Base-by-base conservation (phyloP, 257 asterid species). In the Cruciata laevipes region DNA sequence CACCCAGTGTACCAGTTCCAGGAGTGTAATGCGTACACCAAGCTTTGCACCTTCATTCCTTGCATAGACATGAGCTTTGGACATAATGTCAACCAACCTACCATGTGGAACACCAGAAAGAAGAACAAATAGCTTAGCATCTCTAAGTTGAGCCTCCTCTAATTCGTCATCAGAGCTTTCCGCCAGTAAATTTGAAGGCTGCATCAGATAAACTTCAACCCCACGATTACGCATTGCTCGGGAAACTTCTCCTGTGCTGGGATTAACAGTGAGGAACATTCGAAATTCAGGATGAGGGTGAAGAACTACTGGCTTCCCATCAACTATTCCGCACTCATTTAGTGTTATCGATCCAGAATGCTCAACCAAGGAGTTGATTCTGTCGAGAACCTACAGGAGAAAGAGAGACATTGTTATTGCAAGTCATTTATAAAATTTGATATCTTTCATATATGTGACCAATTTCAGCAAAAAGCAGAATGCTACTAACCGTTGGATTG, bases 161-260 rank as follows among this genome's bases (percentile, higher is more conserved):
- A 61, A 51, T 56, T 73, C 57, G 67, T 72, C 56, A 42, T 66
- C 51, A 73, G 66, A 66, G 65, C 27, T 63, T 76, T 71, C 83
- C 24, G 77, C 81, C 51, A 81, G 76, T 79, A 86, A 80, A 91
- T 89, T 82, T 67, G 71, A 42, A 67, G 95, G 89, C 67, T 80
- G 87, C 99, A 88, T 88, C 81, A 94, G 57, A 76, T 67, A 88
- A 79, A 90, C 76, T 81, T 94, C 99, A 38, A 94, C 92, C 38
- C 97, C 99, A 82, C 99, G 81, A 71, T 94, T 94, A 74, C 99
- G 79, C 99, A 94, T 94, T 69, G 99, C 99, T 72, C 99, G 86
- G 66, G 99, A 94, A 49, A 94, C 96, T 74, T 94, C 99, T 69
- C 99, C 99, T 71, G 77, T 75, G 83, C 76, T 77, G 67, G 99